Percentiles rank a stretch among this genome's conserved stretches.
Evolutionary conservation across 345 rosid genomes (phyloP).

Genomic region (Boechera stricta): DNA sequence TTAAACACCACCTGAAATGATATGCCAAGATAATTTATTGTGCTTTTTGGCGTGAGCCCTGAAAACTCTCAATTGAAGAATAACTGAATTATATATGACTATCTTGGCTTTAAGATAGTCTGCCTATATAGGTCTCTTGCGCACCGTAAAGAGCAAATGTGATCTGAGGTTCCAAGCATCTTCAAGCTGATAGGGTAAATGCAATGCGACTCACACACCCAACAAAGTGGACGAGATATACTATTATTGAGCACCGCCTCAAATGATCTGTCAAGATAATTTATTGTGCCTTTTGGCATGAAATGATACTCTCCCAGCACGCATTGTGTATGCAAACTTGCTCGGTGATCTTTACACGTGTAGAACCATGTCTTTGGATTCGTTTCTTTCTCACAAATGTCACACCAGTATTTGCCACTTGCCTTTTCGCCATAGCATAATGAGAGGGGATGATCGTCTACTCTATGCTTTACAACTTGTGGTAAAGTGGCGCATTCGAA

Average conservation of each 20-base stretch:
- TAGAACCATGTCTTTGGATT: no score
- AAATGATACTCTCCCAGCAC: background rate
- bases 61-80: no score
- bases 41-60: no score
- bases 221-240: background rate
- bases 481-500: background rate
- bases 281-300: background rate
- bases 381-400: no score
- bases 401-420: no score
- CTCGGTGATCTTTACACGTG: no score
- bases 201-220: background rate
- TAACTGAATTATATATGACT: no score
- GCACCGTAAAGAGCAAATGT: background rate
- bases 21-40: no score
- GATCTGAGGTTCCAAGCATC: background rate
- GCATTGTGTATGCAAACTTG: background rate
- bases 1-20: no score
- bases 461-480: background rate
- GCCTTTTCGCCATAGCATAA: background rate
- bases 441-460: background rate
- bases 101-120: no score
- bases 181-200: background rate
- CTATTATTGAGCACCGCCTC: background rate
- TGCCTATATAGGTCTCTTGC: no score
- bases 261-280: rapidly evolving